Evolutionary conservation across 495 filamentous ascomycete genomes (phyloP).

Genomic region (Parathielavia hyrcaniae): DNA sequence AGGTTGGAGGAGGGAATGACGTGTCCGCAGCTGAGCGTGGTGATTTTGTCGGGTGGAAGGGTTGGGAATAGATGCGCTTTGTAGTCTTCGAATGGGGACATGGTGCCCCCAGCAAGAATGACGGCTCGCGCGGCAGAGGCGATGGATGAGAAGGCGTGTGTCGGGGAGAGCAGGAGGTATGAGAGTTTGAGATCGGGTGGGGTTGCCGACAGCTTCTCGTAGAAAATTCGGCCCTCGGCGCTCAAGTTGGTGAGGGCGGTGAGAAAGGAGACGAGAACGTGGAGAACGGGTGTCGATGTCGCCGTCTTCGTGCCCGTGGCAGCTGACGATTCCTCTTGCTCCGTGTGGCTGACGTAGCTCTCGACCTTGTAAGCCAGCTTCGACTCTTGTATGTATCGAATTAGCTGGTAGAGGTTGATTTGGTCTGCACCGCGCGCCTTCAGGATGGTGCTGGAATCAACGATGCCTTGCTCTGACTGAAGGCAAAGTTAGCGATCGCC

Average conservation of each 20-base stretch:
- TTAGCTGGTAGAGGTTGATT: constrained; percentile 85
- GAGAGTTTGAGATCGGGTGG: constrained; percentile 56
- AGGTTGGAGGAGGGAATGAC: constrained; percentile 83
- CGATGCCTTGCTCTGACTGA: constrained; percentile 52
- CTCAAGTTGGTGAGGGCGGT: constrained; percentile 80
- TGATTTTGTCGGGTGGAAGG: constrained; percentile 55
- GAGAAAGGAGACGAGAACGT: constrained; percentile 77
- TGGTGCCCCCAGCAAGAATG: constrained; percentile 89
- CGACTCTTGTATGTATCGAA: constrained; percentile 80
- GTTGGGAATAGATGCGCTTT: constrained; percentile 77
- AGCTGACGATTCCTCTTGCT: constrained; percentile 38
- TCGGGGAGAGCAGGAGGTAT: constrained; percentile 91
- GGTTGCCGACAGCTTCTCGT: constrained; percentile 44
- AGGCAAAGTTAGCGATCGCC: not conserved
- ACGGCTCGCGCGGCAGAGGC: constrained; percentile 82
- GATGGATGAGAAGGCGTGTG: constrained; percentile 82
- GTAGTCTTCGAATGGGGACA: constrained; percentile 95
- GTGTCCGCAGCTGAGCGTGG: constrained; percentile 86
- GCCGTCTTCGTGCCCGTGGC: constrained; percentile 12
- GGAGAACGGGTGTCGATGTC: constrained; percentile 64
- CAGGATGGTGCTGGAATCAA: constrained; percentile 60
- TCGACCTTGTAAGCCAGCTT: constrained; percentile 94
- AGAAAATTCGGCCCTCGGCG: constrained; percentile 82
- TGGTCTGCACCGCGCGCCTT: constrained; percentile 86
- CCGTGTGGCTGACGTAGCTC: constrained; percentile 62